Conservation (phyloP, 2,329 filamentous ascomycete genomes). For the Penicillium sp. region DNA sequence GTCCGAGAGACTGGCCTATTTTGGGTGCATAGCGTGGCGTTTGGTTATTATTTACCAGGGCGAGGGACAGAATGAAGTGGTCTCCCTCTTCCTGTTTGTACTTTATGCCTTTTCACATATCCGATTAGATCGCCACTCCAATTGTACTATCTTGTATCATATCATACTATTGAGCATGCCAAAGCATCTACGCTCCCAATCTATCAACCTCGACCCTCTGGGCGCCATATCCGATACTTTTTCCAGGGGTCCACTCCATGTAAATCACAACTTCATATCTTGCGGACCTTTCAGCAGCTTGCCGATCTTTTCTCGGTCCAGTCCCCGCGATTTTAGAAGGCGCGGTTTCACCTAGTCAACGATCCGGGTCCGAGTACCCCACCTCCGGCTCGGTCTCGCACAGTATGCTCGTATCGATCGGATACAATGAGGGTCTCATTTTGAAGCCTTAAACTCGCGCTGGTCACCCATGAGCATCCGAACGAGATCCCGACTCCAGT, state of each 20-base stretch:
- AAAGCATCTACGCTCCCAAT: not conserved
- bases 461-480: not conserved
- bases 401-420: not conserved
- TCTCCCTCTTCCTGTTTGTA: constrained; percentile 57
- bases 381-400: not conserved
- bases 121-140: constrained; percentile 66
- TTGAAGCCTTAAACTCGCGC: not conserved
- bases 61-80: constrained; percentile 13
- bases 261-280: not conserved
- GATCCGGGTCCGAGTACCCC: constrained; percentile 6
- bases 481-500: not conserved
- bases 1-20: constrained; percentile 27
- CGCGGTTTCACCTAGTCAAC: not conserved
- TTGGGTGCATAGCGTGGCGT: constrained; percentile 43
- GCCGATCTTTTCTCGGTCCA: constrained; percentile 10
- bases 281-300: not conserved
- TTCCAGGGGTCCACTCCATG: not conserved
- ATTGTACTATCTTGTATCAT: constrained; percentile 22
- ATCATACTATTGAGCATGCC: not conserved
- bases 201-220: not conserved
- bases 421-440: not conserved
- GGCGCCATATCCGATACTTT: not conserved
- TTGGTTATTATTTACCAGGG: constrained; percentile 31
- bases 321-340: not conserved
- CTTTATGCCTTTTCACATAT: constrained; percentile 53